A percentile compares a stretch with the other conserved stretches of the same genome.
Evolutionary conservation across 306 rosid species (phyloP).

Genomic region (Oemleria cerasiformis): DNA sequence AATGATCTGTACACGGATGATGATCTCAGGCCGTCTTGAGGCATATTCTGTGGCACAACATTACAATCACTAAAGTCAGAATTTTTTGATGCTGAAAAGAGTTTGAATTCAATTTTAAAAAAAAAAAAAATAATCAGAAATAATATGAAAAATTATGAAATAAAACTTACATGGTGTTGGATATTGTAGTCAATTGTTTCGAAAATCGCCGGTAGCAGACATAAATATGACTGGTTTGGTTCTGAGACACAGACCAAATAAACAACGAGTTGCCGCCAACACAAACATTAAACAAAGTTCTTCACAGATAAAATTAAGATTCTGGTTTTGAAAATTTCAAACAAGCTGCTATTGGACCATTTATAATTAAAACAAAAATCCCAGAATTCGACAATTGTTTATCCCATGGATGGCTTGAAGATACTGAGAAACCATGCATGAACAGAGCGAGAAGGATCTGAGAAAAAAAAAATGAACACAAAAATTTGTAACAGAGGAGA

Average conservation of each 20-base stretch:
- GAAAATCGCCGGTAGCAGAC: slow-evolving; percentile 47
- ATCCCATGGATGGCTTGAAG: slow-evolving; percentile 3
- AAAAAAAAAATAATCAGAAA: slow-evolving; percentile 10
- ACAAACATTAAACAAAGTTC: slow-evolving; percentile 17
- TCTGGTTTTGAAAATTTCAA: slow-evolving; percentile 36
- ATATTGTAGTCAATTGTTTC: slow-evolving; percentile 23
- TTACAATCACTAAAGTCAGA: slow-evolving; percentile 32
- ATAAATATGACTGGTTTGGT: slow-evolving; percentile 38
- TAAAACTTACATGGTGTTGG: slow-evolving; percentile 42
- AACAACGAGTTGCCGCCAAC: slow-evolving; percentile 40
- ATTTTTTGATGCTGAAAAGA: slow-evolving; percentile 23
- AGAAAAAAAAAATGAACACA: too few relatives aligned
- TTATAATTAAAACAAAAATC: background rate
- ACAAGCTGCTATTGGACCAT: slow-evolving; percentile 2
- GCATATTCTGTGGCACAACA: slow-evolving; percentile 53
- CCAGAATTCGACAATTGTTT: background rate
- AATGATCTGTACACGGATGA: slow-evolving; percentile 70
- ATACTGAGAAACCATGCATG: slow-evolving; percentile 1
- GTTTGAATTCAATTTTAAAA: slow-evolving; percentile 4
- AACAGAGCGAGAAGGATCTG: background rate
- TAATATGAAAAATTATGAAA: slow-evolving; percentile 5
- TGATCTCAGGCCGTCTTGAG: slow-evolving; percentile 50
- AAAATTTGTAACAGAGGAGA: slow-evolving; percentile 9
- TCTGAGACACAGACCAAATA: slow-evolving; percentile 36
- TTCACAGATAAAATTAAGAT: slow-evolving; percentile 28